These are phyloP conservation scores for Licmophora abbreviata DNA, from an alignment of 108 stramenopile genomes.

Conservation along the genomic window DNA sequence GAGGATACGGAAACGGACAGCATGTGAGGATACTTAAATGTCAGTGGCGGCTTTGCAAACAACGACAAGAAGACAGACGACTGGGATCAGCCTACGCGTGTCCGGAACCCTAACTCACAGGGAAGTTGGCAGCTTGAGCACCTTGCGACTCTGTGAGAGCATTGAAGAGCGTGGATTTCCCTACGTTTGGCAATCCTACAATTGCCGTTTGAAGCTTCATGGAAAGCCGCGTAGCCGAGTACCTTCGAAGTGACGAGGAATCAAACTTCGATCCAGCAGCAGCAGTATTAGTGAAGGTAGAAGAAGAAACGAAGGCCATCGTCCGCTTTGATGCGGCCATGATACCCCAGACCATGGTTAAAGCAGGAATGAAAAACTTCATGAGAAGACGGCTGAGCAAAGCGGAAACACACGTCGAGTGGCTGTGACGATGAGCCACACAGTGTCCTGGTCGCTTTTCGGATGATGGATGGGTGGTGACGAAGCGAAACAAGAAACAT, in stretches of 20 bases:
- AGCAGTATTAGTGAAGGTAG: background rate
- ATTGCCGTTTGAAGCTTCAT: constrained; percentile 93
- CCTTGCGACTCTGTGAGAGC: constrained; percentile 90
- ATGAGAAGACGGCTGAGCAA: constrained; percentile 16
- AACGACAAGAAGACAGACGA: too few relatives aligned
- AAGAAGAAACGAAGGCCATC: constrained; percentile 2
- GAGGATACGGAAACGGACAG: too few relatives aligned
- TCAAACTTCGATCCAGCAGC: too few relatives aligned
- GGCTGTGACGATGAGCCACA: too few relatives aligned
- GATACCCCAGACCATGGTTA: background rate
- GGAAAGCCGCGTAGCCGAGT: constrained; percentile 30
- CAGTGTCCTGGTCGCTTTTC: too few relatives aligned
- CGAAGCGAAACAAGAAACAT: too few relatives aligned
- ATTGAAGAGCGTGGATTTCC: constrained; percentile 97
- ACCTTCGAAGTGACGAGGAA: constrained; percentile 18
- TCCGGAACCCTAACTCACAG: constrained; percentile 15
- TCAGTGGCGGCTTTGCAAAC: too few relatives aligned
- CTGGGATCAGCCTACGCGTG: too few relatives aligned
- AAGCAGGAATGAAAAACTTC: constrained; percentile 1
- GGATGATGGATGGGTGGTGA: too few relatives aligned
- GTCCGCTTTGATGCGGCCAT: background rate
- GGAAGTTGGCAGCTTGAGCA: constrained; percentile 67
- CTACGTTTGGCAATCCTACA: constrained; percentile 97
- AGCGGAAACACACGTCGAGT: constrained; percentile 12
- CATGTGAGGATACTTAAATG: too few relatives aligned